Conservation (phyloP, 805 yeast genomes). For the Dipodascus geniculatus region DNA sequence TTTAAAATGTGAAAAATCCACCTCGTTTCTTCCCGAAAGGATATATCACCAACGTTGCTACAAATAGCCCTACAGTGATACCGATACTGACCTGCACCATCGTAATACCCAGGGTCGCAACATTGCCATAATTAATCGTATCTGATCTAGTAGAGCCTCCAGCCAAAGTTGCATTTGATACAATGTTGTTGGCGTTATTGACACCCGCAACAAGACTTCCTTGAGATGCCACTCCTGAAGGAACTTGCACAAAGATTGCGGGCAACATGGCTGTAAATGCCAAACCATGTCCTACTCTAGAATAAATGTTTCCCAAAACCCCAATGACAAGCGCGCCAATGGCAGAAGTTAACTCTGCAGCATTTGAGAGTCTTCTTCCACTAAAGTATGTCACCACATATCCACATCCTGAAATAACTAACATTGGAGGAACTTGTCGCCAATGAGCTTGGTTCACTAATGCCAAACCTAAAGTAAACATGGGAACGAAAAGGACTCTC, state of each 20-base stretch:
- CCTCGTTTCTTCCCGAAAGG: slow-evolving; percentile 76
- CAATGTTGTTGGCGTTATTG: slow-evolving; percentile 57
- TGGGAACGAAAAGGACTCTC: slow-evolving; percentile 68
- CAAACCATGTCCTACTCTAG: slow-evolving; percentile 77
- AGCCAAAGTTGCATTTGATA: slow-evolving; percentile 23
- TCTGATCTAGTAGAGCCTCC: not conserved
- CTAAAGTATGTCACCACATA: slow-evolving; percentile 76
- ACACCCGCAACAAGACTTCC: slow-evolving; percentile 77
- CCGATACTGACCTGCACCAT: slow-evolving; percentile 94
- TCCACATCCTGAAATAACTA: slow-evolving; percentile 63
- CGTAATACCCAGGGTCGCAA: slow-evolving; percentile 32
- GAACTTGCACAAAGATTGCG: slow-evolving; percentile 89
- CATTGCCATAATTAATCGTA: not conserved
- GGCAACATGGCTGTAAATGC: slow-evolving; percentile 96
- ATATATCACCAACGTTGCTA: slow-evolving; percentile 80
- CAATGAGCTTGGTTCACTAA: slow-evolving; percentile 75
- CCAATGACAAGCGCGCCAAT: slow-evolving; percentile 89
- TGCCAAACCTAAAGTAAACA: slow-evolving; percentile 50
- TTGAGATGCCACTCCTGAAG: slow-evolving; percentile 88
- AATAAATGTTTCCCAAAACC: slow-evolving; percentile 74
- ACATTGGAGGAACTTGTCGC: slow-evolving; percentile 79
- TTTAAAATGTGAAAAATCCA: slow-evolving; percentile 66
- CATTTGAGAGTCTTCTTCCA: slow-evolving; percentile 43
- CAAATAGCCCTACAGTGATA: slow-evolving; percentile 85
- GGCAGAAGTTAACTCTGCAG: slow-evolving; percentile 80